Evolutionary conservation across 345 rosid species (phyloP), one percentile per base, ranked within the genome.

Genomic region (Eutrema japonicum): DNA sequence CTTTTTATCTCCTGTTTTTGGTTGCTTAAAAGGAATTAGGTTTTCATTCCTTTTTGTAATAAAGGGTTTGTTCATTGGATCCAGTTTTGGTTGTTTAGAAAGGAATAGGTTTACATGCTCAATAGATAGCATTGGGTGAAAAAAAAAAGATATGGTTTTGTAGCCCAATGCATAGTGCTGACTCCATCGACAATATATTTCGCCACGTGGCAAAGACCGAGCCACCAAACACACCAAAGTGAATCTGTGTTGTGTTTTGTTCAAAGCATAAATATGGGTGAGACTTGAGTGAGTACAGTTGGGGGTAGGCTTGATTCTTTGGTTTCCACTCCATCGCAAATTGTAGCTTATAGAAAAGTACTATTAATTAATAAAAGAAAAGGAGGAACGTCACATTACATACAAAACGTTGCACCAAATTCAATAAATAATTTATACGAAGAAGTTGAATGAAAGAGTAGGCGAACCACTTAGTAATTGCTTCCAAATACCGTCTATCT

Each of bases 401-500:
- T 32, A 63, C 60, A 70, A 16, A 76, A 69, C 76, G 52, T 69
- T 47, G 29, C 75, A 69, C 75, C 75, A 76, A 70, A 76, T 46
- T 36, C 29, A 35, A 38, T 46, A 70, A 69, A 63, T 62, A 53
- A 32, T 16, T 62, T 18, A 45, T 61, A 60, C 16, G 11, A 12
- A 32, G 8, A 56, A 58, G 8, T 16, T 2, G 58, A 63, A 37
- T 76, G 74, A 75, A 51, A 63, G 72, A 77, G 67, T 76, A 70
- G 79, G 76, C 71, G 61, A 70, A 70, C 80, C 66, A 70, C 76
- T 64, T 38, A 64, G 75, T 62, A 53, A 76, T 76, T 77, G 76
- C 80, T 71, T 77, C 54, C 76, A 49, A 77, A 67, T 64, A 67
- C 76, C 76, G 76, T 71, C 76, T 77, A 76, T 70, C 79, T 52